Base-by-base conservation (phyloP, 306 rosid species). In the Trifolium subterraneum region DNA sequence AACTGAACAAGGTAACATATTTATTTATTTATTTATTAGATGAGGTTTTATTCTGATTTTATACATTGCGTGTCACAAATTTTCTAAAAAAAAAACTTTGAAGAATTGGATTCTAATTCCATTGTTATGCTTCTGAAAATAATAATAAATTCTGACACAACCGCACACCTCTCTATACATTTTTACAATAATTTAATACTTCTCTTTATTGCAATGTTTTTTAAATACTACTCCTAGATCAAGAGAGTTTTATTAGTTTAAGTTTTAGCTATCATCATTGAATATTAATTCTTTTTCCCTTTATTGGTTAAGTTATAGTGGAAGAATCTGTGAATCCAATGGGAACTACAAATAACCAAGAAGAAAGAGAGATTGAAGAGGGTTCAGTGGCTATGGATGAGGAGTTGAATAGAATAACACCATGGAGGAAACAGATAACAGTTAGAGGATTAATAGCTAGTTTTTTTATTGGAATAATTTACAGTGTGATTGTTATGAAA, bases 401-500 rank as follows among this genome's bases (percentile, higher is more conserved):
- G 58, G 91, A 88, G 8, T 6, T 81, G 58, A 84, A 71, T 54
- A 88, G 82, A 78, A 80, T 89, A 44, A 65, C 82, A 15, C 96
- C 95, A 64, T 95, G 98, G 99, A 58, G 56, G 16, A 86, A 8
- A 48, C 99, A 95, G 71, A 87, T 95, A 6, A 95, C 99, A n/a
- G 1, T 87, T 51, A 73, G 99, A 44, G 99, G 98, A 50, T 75
- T 95, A 1, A 10, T 88, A 12, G 90, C 98, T 4, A 95, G 99
- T 67, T 8, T 85, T 8, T 44, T 79, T 7, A 89, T 95, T 78
- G 99, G 99, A 35, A 44, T 71, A 20, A 83, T 95, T 41, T 95
- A 95, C 71, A 95, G 99, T 73, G 87, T 90, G 70, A 88, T 95
- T 38, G 99, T 89, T 71, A 92, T 75, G 91, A 95, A 95, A 88